These are phyloP conservation scores for Psilocybe subaeruginosa DNA, from an alignment of 768 basidiomycete genomes.

Conservation along the genomic window DNA sequence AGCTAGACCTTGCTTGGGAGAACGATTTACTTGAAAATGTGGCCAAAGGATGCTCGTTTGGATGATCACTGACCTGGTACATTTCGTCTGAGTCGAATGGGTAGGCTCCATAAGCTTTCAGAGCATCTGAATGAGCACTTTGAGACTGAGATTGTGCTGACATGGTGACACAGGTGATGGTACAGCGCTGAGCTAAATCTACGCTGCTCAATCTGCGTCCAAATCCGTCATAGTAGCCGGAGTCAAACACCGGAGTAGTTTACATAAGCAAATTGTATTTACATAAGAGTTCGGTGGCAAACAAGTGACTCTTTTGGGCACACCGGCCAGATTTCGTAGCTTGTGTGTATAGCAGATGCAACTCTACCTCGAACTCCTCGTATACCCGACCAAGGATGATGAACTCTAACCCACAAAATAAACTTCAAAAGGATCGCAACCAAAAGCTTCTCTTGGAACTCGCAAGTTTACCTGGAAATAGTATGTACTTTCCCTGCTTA, in stretches of 20 bases:
- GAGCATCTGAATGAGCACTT: not conserved
- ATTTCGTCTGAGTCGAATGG: constrained; percentile 59
- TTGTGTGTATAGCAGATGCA: not conserved
- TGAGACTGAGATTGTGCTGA: constrained; percentile 7
- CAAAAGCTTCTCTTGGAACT: constrained; percentile 72
- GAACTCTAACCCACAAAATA: constrained; percentile 43
- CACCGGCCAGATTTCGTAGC: not conserved
- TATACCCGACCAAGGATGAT: constrained; percentile 20
- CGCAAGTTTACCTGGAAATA: constrained; percentile 76
- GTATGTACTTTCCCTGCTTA: constrained; percentile 40
- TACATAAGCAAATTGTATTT: constrained; percentile 1
- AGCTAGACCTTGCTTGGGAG: constrained; percentile 65
- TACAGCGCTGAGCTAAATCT: not conserved
- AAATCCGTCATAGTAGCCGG: not conserved
- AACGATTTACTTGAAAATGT: constrained; percentile 2
- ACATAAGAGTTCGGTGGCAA: not conserved
- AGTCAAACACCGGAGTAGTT: not conserved
- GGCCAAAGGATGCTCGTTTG: not conserved
- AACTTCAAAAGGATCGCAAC: constrained; percentile 65
- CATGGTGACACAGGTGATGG: not conserved
- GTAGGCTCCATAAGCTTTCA: constrained; percentile 20
- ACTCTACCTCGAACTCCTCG: not conserved
- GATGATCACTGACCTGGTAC: constrained; percentile 52
- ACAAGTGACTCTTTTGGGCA: constrained; percentile 2
- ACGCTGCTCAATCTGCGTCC: not conserved